Evolutionary conservation across 164 flowering plant genomes (phyloP), one percentile per base, ranked within the genome.

Genomic region (Nymphaea thermarum): DNA sequence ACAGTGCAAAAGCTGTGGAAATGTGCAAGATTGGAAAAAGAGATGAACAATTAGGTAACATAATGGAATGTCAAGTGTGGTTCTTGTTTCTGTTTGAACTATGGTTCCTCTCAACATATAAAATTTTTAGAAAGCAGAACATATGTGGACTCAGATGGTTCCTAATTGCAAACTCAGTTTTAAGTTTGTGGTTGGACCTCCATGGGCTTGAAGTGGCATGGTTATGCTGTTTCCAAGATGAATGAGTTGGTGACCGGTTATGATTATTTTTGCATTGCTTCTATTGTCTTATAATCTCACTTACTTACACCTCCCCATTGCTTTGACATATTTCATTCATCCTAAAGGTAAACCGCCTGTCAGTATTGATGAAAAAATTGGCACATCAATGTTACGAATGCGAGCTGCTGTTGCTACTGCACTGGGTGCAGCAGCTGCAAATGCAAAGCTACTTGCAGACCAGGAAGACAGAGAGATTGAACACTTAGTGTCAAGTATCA

Each of bases 341-440:
- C 63, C 47, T 73, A n/a, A 82, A 92, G 93, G 75, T 63, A 45
- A 71, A 60, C 65, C 44, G 65, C 79, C 73, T 51, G 65, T 64
- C 64, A 65, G 72, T 3, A 0, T 73, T 18, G 80, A 66, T 69
- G 80, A 51, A 51, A 51, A 51, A 59, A 73, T 70, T 5, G 71
- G 85, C 36, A 83, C 96, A 68, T 69, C 78, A 42, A 74, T 85
- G 43, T 73, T 90, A 75, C 82, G 78, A 72, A 77, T 85, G 51
- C 84, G 89, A 78, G 86, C 88, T 67, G 90, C 88, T n/a, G 76
- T 81, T 71, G 99, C 88, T 68, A 85, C 96, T 8, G 93, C 97
- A 62, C 87, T 95, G 61, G 99, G 98, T 36, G 85, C 89, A 67
- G 94, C 93, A 71, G 97, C 93, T 81, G 93, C 93, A 70, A 88